Conservation (phyloP, 306 rosid genomes). For the Delonix regia region DNA sequence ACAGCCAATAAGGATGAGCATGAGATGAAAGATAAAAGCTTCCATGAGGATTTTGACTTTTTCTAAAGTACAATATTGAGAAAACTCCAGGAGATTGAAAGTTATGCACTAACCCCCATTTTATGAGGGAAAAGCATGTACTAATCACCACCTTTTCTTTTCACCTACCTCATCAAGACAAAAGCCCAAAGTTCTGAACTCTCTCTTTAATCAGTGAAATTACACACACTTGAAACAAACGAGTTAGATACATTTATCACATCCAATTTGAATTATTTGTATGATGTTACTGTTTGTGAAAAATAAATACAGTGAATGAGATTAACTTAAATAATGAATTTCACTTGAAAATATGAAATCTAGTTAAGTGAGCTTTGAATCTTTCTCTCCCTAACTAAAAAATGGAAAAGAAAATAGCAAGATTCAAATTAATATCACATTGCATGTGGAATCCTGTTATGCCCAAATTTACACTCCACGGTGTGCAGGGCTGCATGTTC, state of each 20-base stretch:
- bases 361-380: too few relatives aligned
- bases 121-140: neutral
- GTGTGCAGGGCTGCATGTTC: slow-evolving; percentile 39
- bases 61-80: neutral
- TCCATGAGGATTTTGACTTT: neutral
- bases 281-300: too few relatives aligned
- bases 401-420: too few relatives aligned
- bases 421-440: too few relatives aligned
- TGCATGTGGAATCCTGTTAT: slow-evolving; percentile 48
- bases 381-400: too few relatives aligned
- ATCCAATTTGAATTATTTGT: too few relatives aligned
- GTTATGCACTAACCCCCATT: neutral
- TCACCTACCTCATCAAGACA: neutral
- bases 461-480: slow-evolving; percentile 47
- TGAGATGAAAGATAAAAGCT: neutral
- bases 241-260: neutral
- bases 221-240: neutral
- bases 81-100: neutral
- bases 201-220: neutral
- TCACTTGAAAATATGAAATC: too few relatives aligned
- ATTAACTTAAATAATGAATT: too few relatives aligned
- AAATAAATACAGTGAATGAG: too few relatives aligned
- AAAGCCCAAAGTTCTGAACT: neutral
- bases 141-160: neutral
- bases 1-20: neutral